These are phyloP conservation scores for Hypoxylon rubiginosum DNA, from an alignment of 2,329 filamentous ascomycete species.

Conservation along the genomic window DNA sequence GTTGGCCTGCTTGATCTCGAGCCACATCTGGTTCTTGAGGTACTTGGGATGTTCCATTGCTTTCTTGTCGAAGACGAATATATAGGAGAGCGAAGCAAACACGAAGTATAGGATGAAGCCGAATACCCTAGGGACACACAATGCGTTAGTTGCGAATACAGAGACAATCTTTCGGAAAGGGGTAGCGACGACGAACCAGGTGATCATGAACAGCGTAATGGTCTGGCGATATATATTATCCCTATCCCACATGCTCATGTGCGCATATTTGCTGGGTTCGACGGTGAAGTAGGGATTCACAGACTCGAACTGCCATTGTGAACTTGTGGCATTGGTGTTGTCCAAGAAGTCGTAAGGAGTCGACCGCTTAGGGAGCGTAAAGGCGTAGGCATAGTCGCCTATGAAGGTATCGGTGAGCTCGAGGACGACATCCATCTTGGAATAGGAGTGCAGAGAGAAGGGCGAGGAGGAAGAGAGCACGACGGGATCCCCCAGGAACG, in stretches of 20 bases:
- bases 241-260: slow-evolving; percentile 80
- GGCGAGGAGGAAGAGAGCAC: not conserved
- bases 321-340: slow-evolving; percentile 67
- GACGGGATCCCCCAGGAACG: slow-evolving; percentile 1
- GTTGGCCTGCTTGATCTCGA: slow-evolving; percentile 87
- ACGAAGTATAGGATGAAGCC: slow-evolving; percentile 87
- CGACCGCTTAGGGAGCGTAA: slow-evolving; percentile 70
- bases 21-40: slow-evolving; percentile 89
- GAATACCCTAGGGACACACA: slow-evolving; percentile 74
- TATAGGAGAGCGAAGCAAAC: slow-evolving; percentile 85
- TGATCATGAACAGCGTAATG: slow-evolving; percentile 83
- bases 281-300: slow-evolving; percentile 78
- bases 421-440: slow-evolving; percentile 89
- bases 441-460: slow-evolving; percentile 15
- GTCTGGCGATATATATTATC: slow-evolving; percentile 83
- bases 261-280: slow-evolving; percentile 80
- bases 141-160: slow-evolving; percentile 31
- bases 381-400: slow-evolving; percentile 84
- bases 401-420: slow-evolving; percentile 86
- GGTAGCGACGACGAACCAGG: slow-evolving; percentile 75
- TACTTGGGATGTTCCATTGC: slow-evolving; percentile 93
- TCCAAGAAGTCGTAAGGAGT: slow-evolving; percentile 67
- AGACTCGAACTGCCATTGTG: slow-evolving; percentile 77
- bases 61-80: slow-evolving; percentile 91
- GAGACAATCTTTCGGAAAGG: not conserved